Evolutionary conservation across 768 basidiomycete genomes (phyloP), one percentile per base, ranked within the genome.

Genomic region (Grammothele lineata): DNA sequence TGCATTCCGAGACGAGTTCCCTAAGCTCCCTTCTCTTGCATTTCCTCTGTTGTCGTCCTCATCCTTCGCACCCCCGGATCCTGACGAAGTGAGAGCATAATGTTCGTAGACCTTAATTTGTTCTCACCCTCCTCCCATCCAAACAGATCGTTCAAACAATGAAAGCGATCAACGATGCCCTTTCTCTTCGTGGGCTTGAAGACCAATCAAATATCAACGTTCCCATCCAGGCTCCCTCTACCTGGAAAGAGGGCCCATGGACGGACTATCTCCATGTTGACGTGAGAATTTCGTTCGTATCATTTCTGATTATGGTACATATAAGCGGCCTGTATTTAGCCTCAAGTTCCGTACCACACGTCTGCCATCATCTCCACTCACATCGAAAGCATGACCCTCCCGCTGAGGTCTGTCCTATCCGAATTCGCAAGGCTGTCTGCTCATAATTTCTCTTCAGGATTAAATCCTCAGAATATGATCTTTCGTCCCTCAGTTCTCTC

Each of bases 1-100:
- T 4, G 62, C 74, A 4, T 74, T 87, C 52, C 76, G 79, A 15
- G 88, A 90, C 53, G 86, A 91, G 53, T 76, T 80, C 54, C 62
- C 70, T 5, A 89, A 86, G 58, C 59, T 78, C n/a, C 72, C 85
- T 5, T 68, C 73, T 21, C 54, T 87, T 36, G 62, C 71, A 2
- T 78, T 85, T 44, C 73, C 83, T 17, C 57, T 86, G 12, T 66
- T 87, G 40, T 84, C 85, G 18, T 66, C 65, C 48, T 61, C 62
- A 30, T 51, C 64, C 24, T 69, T 73, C 0, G 52, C 53, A 22
- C 45, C 58, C 17, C 54, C 67, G 17, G 65, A 69, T 42, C 23
- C 62, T 8, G 70, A 72, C 47, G 66, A 79, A 61, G 82, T 84
- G 56, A 63, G 75, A 30, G 14, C 27, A n/a, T n/a, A n/a, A n/a